phyloP scores from a whole-genome alignment of 2,329 filamentous ascomycete genomes.

The Beauveria sp. region DNA sequence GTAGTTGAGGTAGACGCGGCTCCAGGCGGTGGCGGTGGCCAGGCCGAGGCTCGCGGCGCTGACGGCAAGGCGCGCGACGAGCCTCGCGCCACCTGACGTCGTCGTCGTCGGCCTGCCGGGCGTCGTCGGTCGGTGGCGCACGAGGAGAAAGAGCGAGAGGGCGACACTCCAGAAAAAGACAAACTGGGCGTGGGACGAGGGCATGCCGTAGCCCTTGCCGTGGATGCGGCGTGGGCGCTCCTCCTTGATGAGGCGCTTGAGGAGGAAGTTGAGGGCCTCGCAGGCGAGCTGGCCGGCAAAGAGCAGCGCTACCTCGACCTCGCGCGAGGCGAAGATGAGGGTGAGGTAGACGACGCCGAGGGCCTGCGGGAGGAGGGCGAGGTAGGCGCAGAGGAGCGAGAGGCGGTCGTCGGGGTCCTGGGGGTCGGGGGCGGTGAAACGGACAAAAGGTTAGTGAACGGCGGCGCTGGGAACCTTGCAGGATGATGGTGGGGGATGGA shows the following conservation, averaged over 20 bases:
- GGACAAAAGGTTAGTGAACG: neutral
- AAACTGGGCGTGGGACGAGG: conserved; percentile 88
- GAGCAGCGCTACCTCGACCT: conserved; percentile 82
- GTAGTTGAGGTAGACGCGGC: conserved; percentile 85
- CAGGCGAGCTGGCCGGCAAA: conserved; percentile 87
- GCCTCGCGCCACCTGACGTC: conserved; percentile 36
- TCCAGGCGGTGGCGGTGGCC: conserved; percentile 67
- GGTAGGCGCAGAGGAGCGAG: conserved; percentile 85
- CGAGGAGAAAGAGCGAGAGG: conserved; percentile 73
- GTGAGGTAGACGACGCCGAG: conserved; percentile 86
- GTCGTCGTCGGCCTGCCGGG: neutral
- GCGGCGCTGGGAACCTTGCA: neutral
- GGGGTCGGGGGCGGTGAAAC: neutral
- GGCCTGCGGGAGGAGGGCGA: conserved; percentile 87
- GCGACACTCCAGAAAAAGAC: conserved; percentile 85
- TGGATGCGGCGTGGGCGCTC: conserved; percentile 77
- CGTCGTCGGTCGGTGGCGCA: conserved; percentile 58
- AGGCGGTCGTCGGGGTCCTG: conserved; percentile 80
- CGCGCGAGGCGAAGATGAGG: conserved; percentile 82
- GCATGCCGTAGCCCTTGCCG: conserved; percentile 97
- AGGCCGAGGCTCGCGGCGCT: conserved; percentile 50
- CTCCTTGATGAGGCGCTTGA: conserved; percentile 90
- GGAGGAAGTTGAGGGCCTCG: conserved; percentile 79
- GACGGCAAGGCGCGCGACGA: conserved; percentile 42
- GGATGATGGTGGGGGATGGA: too few relatives aligned